These are phyloP conservation scores for Aspergillus haitiensis DNA, from an alignment of 495 filamentous ascomycete genomes.

Conservation along the genomic window DNA sequence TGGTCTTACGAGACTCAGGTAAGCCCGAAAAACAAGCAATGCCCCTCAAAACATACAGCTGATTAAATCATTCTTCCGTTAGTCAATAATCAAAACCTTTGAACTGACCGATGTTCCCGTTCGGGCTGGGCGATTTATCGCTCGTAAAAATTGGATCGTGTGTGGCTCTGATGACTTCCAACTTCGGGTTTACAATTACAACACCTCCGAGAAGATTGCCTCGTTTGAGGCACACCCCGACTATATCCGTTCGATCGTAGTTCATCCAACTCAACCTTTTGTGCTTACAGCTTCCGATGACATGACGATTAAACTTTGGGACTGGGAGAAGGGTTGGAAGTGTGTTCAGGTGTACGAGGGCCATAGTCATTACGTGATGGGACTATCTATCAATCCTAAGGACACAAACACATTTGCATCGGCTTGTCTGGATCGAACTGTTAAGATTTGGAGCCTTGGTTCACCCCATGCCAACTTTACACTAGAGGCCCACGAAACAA, in stretches of 20 bases:
- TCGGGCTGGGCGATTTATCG: constrained; percentile 93
- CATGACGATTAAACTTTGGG: constrained; percentile 99
- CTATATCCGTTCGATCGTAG: constrained; percentile 95
- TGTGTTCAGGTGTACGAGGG: constrained; percentile 97
- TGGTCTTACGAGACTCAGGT: constrained; percentile 98
- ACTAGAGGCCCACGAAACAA: constrained; percentile 94
- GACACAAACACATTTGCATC: constrained; percentile 98
- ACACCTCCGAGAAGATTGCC: constrained; percentile 98
- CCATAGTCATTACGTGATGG: constrained; percentile 98
- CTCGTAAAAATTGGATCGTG: constrained; percentile 98
- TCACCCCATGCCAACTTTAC: constrained; percentile 90
- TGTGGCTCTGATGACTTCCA: constrained; percentile 99
- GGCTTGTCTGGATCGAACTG: constrained; percentile 92
- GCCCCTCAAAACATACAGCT: constrained; percentile 8
- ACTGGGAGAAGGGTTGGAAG: constrained; percentile 98
- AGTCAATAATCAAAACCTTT: constrained; percentile 97
- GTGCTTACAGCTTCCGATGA: constrained; percentile 97
- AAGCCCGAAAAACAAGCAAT: constrained; percentile 16
- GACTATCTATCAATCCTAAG: constrained; percentile 98
- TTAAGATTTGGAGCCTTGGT: constrained; percentile 98
- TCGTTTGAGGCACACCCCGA: constrained; percentile 98
- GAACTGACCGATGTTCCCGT: constrained; percentile 99
- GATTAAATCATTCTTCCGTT: constrained; percentile 7
- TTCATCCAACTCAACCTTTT: constrained; percentile 96
- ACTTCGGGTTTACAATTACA: constrained; percentile 95